phyloP scores from a whole-genome alignment of 2,329 filamentous ascomycete genomes.

The Aureobasidium sp. region DNA sequence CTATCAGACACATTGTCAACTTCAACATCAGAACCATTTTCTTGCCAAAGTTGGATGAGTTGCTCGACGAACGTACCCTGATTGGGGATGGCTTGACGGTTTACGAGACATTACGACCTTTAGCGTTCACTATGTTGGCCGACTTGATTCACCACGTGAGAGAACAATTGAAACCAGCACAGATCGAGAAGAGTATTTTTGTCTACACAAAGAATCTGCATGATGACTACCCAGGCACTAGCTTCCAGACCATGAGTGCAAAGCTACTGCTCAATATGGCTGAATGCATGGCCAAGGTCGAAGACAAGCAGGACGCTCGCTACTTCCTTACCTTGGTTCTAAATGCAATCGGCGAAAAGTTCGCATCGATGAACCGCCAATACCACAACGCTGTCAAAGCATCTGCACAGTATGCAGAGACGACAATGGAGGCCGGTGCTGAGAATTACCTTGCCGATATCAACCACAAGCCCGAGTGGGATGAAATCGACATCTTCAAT shows the following conservation, averaged over 20 bases:
- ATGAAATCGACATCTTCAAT: slow-evolving; percentile 94
- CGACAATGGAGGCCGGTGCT: slow-evolving; percentile 50
- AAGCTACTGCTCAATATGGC: slow-evolving; percentile 97
- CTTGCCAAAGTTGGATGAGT: slow-evolving; percentile 83
- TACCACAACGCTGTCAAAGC: slow-evolving; percentile 92
- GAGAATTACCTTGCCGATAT: slow-evolving; percentile 83
- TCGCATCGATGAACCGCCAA: slow-evolving; percentile 94
- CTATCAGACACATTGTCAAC: slow-evolving; percentile 97
- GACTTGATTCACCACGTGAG: slow-evolving; percentile 96
- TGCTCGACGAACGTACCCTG: slow-evolving; percentile 86
- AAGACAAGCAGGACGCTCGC: slow-evolving; percentile 86
- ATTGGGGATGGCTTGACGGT: slow-evolving; percentile 95
- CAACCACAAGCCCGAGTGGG: slow-evolving; percentile 80
- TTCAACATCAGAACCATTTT: slow-evolving; percentile 98
- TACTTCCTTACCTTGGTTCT: slow-evolving; percentile 96
- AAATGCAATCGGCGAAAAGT: slow-evolving; percentile 96
- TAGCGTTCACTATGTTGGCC: slow-evolving; percentile 97
- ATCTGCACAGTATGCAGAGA: slow-evolving; percentile 63
- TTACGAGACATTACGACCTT: slow-evolving; percentile 88
- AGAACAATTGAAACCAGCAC: slow-evolving; percentile 76
- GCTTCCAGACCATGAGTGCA: slow-evolving; percentile 99
- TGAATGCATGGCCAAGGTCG: slow-evolving; percentile 89
- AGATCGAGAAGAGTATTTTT: slow-evolving; percentile 91
- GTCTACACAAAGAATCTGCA: slow-evolving; percentile 96
- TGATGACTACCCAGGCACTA: slow-evolving; percentile 92